Base-by-base conservation (phyloP, 2,329 filamentous ascomycete genomes). In the Beauveria rudraprayagi region DNA sequence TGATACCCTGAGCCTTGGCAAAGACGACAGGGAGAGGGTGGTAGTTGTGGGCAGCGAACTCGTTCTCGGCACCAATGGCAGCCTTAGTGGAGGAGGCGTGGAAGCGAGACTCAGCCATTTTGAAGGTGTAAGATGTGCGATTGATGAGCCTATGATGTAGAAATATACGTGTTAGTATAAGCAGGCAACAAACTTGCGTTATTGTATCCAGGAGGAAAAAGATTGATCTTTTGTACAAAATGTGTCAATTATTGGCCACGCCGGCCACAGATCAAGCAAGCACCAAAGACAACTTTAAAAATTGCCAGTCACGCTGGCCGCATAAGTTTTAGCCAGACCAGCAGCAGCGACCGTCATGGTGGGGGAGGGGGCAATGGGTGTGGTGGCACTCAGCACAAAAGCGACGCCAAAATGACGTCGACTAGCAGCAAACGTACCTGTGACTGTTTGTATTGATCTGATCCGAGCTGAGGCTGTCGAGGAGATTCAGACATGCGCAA, bases 21-120 rank as follows among this genome's bases (percentile, higher is more conserved):
- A 97, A 97, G 71, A 96, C 94, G 63, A 99, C 87, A 46, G 94
- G 94, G 2, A 99, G 84, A 17, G 94, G 94, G 76, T 97, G 92
- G 82, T 99, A 99, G 81, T 99, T 99, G 84, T 99, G 94, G 54
- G 94, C 94, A 55, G 94, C 94, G 75, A 85, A 93, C 72, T 90
- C 80, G 70, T 90, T 81, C 78, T 99, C 94, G 58, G 86, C 79
- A 58, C 86, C 78, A 73, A 97, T 95, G 68, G 94, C 93, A 68
- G 83, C 80, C 62, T 86, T 78, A 48, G 92, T 92, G 28, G 93
- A 92, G 22, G 89, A 74, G 60, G 91, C 83, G 77, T 97, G 94
- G 78, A 82, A 85, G 66, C 77, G 78, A 55, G 65, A 63, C 61
- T 62, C 60, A 63, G 84, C 80, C 84, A 87, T 86, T 67, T 62